Base-by-base conservation (phyloP, 148 eudicot species). In the Persicaria tinctoria region DNA sequence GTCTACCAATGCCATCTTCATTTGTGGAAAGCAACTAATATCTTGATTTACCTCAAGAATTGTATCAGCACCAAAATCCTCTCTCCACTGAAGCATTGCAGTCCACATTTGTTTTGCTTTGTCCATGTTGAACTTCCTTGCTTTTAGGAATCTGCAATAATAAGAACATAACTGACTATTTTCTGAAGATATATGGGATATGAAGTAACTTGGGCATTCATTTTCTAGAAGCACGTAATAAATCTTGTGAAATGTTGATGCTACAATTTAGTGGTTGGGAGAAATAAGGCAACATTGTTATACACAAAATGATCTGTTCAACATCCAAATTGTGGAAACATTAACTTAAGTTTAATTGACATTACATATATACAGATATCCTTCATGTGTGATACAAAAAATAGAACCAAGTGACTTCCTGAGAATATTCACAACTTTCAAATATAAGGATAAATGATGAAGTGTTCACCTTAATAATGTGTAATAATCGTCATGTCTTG, bases 21-120 rank as follows among this genome's bases (percentile, higher is more conserved):
- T 27, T 27, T 27, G 32, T 66, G 46, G 44, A 44, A 41, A 3
- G 4, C 38, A 66, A 13, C 48, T 44, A 66, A 7, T 20, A 71
- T 9, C 54, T 46, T 47, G 32, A 70, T 66, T 78, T 80, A 90
- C 97, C 93, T 90, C 90, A 72, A 82, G 75, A 70, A 90, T 84
- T 59, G 97, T 86, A 84, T 90, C 96, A 44, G 90, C 79, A 70
- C 97, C 90, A 75, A 87, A 92, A 46, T 90, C 87, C 80, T 68
- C 84, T 77, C 97, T 89, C 97, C 97, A 93, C 55, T 82, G 84
- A 63, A 93, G 86, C 97, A 90, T 93, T 59, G 87, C 83, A 73
- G 88, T 85, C 97, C 97, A 93, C 97, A 93, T 93, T 2, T 74
- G 80, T 74, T 89, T 93, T 69, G 97, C 82, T 73, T 89, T 86